phyloP scores from a whole-genome alignment of 1,284 basidiomycete genomes.

The Austroboletus novae-zelandiae region DNA sequence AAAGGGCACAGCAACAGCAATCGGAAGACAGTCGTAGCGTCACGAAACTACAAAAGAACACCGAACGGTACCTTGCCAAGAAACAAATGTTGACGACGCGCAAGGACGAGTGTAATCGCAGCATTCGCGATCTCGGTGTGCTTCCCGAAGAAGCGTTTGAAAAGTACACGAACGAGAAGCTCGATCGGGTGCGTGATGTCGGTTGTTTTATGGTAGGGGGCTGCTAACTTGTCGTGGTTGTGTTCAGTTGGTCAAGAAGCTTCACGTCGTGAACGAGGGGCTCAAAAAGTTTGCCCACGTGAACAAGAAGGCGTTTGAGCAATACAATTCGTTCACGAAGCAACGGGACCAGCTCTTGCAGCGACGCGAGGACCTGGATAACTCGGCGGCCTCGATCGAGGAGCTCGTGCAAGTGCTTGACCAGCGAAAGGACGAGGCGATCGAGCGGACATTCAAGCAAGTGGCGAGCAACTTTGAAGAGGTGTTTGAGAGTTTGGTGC shows the following conservation, averaged over 20 bases:
- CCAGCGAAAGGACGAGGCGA: slow-evolving; percentile 97
- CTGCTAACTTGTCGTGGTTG: slow-evolving; percentile 6
- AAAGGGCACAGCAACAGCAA: slow-evolving; percentile 80
- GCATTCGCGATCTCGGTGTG: slow-evolving; percentile 94
- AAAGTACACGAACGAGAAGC: slow-evolving; percentile 83
- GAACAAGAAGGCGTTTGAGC: slow-evolving; percentile 99
- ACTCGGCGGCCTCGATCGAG: slow-evolving; percentile 85
- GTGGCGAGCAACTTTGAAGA: slow-evolving; percentile 96
- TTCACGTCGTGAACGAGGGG: slow-evolving; percentile 88
- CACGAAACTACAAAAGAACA: slow-evolving; percentile 89
- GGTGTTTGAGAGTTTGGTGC: slow-evolving; percentile 97
- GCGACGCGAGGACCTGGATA: slow-evolving; percentile 88
- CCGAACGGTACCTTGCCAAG: slow-evolving; percentile 92
- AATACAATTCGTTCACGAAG: slow-evolving; percentile 97
- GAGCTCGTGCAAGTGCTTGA: slow-evolving; percentile 96
- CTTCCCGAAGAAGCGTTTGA: slow-evolving; percentile 97
- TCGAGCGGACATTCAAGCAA: slow-evolving; percentile 97
- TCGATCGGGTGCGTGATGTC: slow-evolving; percentile 69
- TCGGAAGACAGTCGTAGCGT: slow-evolving; percentile 84
- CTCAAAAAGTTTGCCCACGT: slow-evolving; percentile 97
- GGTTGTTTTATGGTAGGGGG: background rate
- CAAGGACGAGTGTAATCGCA: slow-evolving; percentile 91
- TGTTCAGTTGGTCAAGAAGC: slow-evolving; percentile 79
- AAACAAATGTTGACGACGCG: slow-evolving; percentile 79
- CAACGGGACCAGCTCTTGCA: slow-evolving; percentile 90